These are phyloP conservation scores for Sporothrix euskadiensis DNA, from an alignment of 2,329 filamentous ascomycete species.

Conservation along the genomic window DNA sequence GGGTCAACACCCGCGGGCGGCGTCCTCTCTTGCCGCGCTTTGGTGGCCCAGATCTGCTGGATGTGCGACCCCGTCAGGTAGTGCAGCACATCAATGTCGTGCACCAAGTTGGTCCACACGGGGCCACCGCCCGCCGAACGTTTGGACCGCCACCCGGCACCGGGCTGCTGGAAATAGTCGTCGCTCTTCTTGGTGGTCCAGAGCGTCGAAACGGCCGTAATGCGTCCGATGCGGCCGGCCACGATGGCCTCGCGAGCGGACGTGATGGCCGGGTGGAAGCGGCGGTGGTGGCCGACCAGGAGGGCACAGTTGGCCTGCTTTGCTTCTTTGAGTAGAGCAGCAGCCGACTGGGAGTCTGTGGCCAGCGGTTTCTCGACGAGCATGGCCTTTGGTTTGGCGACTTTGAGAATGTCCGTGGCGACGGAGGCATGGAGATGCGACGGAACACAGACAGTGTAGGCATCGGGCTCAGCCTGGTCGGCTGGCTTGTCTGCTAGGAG, in stretches of 20 bases:
- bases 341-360: neutral
- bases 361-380: slow-evolving; percentile 1
- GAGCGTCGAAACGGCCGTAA: neutral
- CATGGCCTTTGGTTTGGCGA: slow-evolving; percentile 3
- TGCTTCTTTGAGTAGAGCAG: neutral
- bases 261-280: neutral
- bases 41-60: neutral
- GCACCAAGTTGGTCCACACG: slow-evolving; percentile 6
- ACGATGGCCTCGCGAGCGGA: neutral
- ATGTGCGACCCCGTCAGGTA: slow-evolving; percentile 6
- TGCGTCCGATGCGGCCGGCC: neutral
- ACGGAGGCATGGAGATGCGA: neutral
- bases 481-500: neutral
- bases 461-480: neutral
- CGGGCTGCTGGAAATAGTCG: slow-evolving; percentile 10
- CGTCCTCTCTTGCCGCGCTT: neutral
- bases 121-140: neutral
- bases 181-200: slow-evolving; percentile 9
- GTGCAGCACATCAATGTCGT: slow-evolving; percentile 8
- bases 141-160: neutral
- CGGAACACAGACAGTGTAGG: slow-evolving; percentile 10
- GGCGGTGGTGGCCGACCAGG: slow-evolving; percentile 12
- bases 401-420: neutral
- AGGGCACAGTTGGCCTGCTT: neutral
- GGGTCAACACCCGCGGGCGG: neutral